Evolutionary conservation across 2,329 filamentous ascomycete genomes (phyloP).

Genomic region (Fusarium annulatum): DNA sequence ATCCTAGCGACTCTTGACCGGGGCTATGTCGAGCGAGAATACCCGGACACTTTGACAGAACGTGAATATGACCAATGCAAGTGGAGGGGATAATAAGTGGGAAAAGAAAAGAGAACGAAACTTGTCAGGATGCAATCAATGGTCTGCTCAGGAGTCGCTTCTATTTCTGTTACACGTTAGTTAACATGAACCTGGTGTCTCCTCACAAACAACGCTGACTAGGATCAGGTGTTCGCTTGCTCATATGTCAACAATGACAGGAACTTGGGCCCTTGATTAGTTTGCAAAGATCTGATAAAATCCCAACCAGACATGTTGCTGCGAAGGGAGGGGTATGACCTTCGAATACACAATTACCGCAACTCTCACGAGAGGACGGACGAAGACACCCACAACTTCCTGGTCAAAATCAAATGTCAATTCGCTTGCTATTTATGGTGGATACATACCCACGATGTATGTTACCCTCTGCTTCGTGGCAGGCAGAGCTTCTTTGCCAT

Average conservation of each 20-base stretch:
- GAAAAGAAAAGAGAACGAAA: conserved; percentile 14
- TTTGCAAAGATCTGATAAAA: conserved; percentile 29
- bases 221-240: conserved; percentile 4
- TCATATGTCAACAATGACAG: conserved; percentile 25
- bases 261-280: neutral
- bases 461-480: neutral
- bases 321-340: neutral
- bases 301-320: conserved; percentile 2
- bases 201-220: conserved; percentile 14
- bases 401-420: neutral
- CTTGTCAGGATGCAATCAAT: conserved; percentile 3
- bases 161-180: conserved; percentile 11
- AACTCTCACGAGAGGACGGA: neutral
- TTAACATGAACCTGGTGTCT: conserved; percentile 17
- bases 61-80: neutral
- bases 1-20: neutral
- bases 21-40: neutral
- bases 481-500: neutral
- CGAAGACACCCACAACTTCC: neutral
- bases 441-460: conserved; percentile 1
- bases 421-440: neutral
- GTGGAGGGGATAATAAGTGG: neutral
- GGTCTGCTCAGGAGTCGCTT: neutral
- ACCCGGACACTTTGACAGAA: neutral
- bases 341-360: neutral